These are phyloP conservation scores for Raddia guianensis DNA, from an alignment of 176 grass and related monocot genomes.

Conservation along the genomic window DNA sequence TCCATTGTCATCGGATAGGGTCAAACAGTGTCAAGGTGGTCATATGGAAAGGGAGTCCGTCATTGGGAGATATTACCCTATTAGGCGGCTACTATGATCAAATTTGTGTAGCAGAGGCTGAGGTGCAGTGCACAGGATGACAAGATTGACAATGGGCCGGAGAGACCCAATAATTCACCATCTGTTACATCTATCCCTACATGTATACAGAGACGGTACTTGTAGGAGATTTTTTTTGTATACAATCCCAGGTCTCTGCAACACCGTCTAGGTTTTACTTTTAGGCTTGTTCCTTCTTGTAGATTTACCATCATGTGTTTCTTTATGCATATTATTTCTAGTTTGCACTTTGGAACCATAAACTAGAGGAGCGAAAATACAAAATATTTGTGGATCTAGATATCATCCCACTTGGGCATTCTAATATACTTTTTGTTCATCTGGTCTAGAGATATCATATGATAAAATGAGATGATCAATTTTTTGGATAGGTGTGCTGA, in stretches of 20 bases:
- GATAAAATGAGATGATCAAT: neutral
- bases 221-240: neutral
- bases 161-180: neutral
- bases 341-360: neutral
- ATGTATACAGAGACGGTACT: neutral
- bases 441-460: neutral
- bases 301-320: neutral
- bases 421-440: neutral
- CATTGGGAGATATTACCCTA: slow-evolving; percentile 16
- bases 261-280: neutral
- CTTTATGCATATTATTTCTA: neutral
- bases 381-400: neutral
- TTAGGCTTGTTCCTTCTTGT: neutral
- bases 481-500: neutral
- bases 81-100: neutral
- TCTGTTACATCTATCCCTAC: neutral
- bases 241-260: neutral
- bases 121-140: neutral
- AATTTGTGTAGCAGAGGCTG: neutral
- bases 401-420: neutral
- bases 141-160: neutral
- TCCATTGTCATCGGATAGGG: slow-evolving; percentile 9
- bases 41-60: neutral
- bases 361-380: neutral
- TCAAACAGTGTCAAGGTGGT: neutral